Percentiles rank a stretch among this genome's conserved stretches.
Conservation (phyloP, 2,329 filamentous ascomycete genomes). For the Rutstroemia sydowiana region DNA sequence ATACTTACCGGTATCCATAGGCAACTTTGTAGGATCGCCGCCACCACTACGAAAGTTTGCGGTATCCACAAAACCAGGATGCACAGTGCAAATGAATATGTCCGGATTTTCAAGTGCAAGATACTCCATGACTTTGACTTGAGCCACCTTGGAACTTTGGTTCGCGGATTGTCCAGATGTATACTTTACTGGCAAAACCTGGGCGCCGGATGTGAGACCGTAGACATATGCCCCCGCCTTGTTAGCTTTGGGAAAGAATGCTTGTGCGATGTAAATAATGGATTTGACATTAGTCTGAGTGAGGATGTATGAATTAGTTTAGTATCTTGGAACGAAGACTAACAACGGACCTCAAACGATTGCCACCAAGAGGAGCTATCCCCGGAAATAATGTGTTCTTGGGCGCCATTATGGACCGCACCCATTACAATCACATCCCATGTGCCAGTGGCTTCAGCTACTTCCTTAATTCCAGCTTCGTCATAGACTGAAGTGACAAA, state of each 20-base stretch:
- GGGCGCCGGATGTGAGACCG: conserved; percentile 3
- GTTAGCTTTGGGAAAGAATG: conserved; percentile 21
- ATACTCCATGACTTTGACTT: conserved; percentile 36
- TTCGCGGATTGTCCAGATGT: conserved; percentile 33
- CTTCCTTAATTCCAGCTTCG: conserved; percentile 12
- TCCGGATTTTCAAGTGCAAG: conserved; percentile 35
- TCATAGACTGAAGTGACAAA: conserved; percentile 21
- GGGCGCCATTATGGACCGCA: conserved; percentile 29
- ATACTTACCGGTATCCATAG: not conserved
- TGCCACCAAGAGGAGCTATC: conserved; percentile 28
- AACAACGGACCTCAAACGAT: conserved; percentile 22
- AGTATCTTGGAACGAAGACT: no score
- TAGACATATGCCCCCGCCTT: conserved; percentile 5
- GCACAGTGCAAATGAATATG: conserved; percentile 35
- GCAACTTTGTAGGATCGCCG: not conserved
- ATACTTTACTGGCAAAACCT: not conserved
- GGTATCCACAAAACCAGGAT: conserved; percentile 33
- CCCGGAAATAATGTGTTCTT: no score
- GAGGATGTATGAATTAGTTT: no score
- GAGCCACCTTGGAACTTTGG: conserved; percentile 35
- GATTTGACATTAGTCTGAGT: conserved; percentile 27
- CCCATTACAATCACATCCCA: conserved; percentile 30
- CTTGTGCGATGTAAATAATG: conserved; percentile 27
- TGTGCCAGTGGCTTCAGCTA: not conserved
- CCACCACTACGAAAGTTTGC: not conserved